A percentile compares a stretch with the other conserved stretches of the same genome.
Conservation (phyloP, 805 yeast species). For the Saccharomycopsis capsularis region DNA sequence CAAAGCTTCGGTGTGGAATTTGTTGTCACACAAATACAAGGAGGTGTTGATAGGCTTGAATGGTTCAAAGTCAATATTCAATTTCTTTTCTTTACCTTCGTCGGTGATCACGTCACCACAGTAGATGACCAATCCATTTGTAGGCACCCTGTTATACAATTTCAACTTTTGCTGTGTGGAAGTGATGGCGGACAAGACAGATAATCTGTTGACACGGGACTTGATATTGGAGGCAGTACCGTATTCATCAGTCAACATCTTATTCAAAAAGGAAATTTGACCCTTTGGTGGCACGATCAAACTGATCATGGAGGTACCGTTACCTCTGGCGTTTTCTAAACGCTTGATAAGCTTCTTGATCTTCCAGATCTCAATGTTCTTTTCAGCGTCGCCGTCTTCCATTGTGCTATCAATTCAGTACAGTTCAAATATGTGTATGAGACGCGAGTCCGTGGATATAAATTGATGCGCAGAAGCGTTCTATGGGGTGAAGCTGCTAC, state of each 20-base stretch:
- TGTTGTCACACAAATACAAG: constrained; percentile 90
- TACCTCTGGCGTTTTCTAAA: constrained; percentile 89
- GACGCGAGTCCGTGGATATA: no score
- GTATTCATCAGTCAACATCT: constrained; percentile 94
- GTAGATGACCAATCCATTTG: constrained; percentile 90
- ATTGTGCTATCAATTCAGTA: no score
- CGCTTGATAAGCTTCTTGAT: constrained; percentile 88
- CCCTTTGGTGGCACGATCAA: constrained; percentile 93
- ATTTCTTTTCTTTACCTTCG: constrained; percentile 95
- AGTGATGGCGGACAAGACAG: constrained; percentile 93
- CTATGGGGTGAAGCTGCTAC: no score
- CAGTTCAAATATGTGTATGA: no score
- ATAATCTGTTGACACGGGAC: constrained; percentile 93
- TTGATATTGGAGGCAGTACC: constrained; percentile 98
- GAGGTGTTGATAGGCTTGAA: constrained; percentile 99
- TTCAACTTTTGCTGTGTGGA: constrained; percentile 96
- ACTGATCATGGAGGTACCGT: constrained; percentile 98
- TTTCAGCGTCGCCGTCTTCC: constrained; percentile 72
- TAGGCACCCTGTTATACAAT: constrained; percentile 82
- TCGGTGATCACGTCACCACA: constrained; percentile 98
- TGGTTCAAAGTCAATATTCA: constrained; percentile 96
- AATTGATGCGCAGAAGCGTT: no score
- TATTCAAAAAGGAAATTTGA: constrained; percentile 80
- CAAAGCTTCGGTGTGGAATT: constrained; percentile 95
- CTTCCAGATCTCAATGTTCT: constrained; percentile 98